phyloP scores from a whole-genome alignment of 192 early-diverging fungal species.

The Glomus cerebriforme region DNA sequence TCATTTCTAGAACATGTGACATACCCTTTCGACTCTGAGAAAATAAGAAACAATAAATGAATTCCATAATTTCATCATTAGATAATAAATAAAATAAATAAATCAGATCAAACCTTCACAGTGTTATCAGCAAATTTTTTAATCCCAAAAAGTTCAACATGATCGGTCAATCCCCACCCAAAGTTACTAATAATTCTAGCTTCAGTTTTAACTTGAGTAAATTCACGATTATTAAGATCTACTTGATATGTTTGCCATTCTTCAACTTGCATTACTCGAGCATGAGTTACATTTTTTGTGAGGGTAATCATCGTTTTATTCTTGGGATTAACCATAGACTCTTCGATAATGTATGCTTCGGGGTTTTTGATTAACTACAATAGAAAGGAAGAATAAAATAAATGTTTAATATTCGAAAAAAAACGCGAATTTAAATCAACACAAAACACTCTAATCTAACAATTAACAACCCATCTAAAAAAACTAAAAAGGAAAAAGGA shows the following conservation, averaged over 20 bases:
- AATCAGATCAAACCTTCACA: conserved; percentile 47
- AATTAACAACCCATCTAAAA: background rate
- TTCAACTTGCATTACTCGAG: conserved; percentile 89
- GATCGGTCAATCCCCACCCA: conserved; percentile 79
- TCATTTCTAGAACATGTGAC: conserved; percentile 52
- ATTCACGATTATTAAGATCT: conserved; percentile 53
- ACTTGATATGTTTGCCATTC: conserved; percentile 79
- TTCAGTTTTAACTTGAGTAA: conserved; percentile 76
- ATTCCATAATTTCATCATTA: background rate
- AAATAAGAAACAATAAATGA: background rate
- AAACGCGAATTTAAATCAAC: too few relatives aligned
- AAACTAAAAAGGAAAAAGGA: background rate
- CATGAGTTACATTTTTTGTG: conserved; percentile 92
- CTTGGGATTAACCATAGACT: conserved; percentile 79
- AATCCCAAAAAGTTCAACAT: conserved; percentile 89
- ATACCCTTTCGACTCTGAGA: conserved; percentile 46
- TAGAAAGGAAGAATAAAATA: background rate
- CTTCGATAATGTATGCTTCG: conserved; percentile 91
- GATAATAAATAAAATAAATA: conserved; percentile 18
- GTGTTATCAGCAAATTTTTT: conserved; percentile 83
- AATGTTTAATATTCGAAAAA: background rate
- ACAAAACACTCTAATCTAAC: too few relatives aligned
- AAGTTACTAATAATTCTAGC: conserved; percentile 87
- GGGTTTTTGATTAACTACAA: conserved; percentile 73
- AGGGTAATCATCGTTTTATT: conserved; percentile 77